Evolutionary conservation across 768 basidiomycete species (phyloP).

Genomic region (Pleurotus djamor): DNA sequence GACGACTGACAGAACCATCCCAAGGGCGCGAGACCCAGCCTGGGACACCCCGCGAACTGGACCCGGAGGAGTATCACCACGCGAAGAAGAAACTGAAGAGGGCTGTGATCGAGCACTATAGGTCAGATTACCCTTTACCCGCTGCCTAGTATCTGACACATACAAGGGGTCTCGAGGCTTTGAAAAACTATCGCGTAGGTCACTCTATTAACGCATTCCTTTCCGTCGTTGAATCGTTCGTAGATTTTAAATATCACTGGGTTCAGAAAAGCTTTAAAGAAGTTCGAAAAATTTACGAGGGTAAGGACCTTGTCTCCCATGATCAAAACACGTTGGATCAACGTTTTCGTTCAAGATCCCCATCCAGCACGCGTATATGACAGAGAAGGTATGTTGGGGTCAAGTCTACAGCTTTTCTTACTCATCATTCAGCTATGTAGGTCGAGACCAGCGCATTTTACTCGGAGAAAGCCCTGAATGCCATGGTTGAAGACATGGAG

Average conservation of each 20-base stretch:
- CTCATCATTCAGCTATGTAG: slow-evolving; percentile 25
- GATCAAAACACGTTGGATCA: neutral
- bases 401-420: neutral
- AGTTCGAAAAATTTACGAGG: slow-evolving; percentile 79
- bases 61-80: slow-evolving; percentile 77
- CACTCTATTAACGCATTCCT: neutral
- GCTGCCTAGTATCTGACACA: neutral
- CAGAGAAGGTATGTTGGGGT: slow-evolving; percentile 55
- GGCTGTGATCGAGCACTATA: slow-evolving; percentile 83
- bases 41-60: slow-evolving; percentile 26
- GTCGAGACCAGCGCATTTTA: slow-evolving; percentile 69
- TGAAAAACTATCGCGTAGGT: slow-evolving; percentile 87
- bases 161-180: slow-evolving; percentile 68
- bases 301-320: slow-evolving; percentile 24
- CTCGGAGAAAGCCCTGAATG: slow-evolving; percentile 54
- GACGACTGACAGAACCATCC: slow-evolving; percentile 3
- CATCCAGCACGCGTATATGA: slow-evolving; percentile 76
- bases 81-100: slow-evolving; percentile 87
- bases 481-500: slow-evolving; percentile 77
- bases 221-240: neutral
- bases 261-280: slow-evolving; percentile 83
- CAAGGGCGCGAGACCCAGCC: slow-evolving; percentile 1
- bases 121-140: slow-evolving; percentile 24
- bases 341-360: slow-evolving; percentile 42
- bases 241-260: slow-evolving; percentile 88